Conservation (phyloP, 73 alveolate species). For the Tetrahymena elliotti region DNA sequence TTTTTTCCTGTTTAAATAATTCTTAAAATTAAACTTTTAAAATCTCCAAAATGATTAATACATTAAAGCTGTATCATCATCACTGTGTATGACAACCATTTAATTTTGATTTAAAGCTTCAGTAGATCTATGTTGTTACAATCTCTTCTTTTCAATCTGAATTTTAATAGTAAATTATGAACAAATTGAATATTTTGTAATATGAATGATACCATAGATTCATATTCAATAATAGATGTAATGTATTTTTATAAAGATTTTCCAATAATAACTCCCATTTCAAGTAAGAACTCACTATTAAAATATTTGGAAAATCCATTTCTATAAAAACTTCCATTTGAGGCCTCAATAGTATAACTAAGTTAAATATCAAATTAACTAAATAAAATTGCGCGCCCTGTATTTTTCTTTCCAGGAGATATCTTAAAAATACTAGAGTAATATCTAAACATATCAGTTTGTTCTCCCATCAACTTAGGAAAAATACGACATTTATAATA, state of each 20-base stretch:
- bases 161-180: not conserved
- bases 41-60: not conserved
- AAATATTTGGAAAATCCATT: slow-evolving; percentile 1
- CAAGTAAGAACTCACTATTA: not conserved
- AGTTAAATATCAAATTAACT: slow-evolving; percentile 3
- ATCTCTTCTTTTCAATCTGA: not conserved
- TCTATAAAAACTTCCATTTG: slow-evolving; percentile 27
- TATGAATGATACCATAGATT: not conserved
- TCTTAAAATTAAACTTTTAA: not conserved
- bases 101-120: not conserved
- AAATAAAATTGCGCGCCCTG: slow-evolving; percentile 20
- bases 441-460: slow-evolving; percentile 27
- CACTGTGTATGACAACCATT: not conserved
- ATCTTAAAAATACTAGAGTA: slow-evolving; percentile 21
- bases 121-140: not conserved
- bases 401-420: not conserved
- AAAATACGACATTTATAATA: slow-evolving; percentile 30
- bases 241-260: not conserved
- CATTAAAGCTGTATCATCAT: not conserved
- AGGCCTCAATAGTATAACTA: slow-evolving; percentile 35
- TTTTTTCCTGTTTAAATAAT: not conserved
- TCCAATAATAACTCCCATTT: slow-evolving; percentile 29
- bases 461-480: not conserved
- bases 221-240: not conserved
- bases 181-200: not conserved